A percentile compares a stretch with the other conserved stretches of the same genome.
phyloP scores from a whole-genome alignment of 352 stramenopile genomes.

The Pythium pectinolyticum region DNA sequence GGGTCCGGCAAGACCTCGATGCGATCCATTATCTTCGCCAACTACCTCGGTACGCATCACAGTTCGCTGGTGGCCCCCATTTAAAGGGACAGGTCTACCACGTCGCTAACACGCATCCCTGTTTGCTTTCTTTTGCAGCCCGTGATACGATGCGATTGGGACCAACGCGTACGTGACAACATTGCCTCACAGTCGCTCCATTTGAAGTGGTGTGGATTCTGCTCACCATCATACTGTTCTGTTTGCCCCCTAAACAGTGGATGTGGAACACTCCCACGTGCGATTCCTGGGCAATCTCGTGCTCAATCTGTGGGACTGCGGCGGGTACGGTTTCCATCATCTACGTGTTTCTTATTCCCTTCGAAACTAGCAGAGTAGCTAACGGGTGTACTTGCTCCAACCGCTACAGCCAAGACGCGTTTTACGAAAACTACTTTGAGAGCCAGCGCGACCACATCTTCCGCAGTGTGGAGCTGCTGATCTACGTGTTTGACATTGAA shows the following conservation, averaged over 20 bases:
- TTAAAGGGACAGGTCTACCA: background rate
- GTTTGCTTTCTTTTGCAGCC: conserved; percentile 39
- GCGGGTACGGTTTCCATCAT: conserved; percentile 71
- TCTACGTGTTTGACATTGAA: conserved; percentile 99
- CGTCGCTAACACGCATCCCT: background rate
- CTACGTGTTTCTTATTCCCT: too few species aligned
- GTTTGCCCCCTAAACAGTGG: conserved; percentile 49
- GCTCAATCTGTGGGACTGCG: conserved; percentile 99
- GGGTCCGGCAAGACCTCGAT: conserved; percentile 99
- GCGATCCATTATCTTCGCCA: conserved; percentile 99
- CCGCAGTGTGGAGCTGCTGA: conserved; percentile 96
- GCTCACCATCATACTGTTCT: too few species aligned
- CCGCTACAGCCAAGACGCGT: conserved; percentile 96
- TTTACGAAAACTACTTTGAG: conserved; percentile 99
- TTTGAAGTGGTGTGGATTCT: too few species aligned
- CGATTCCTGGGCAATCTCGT: conserved; percentile 98
- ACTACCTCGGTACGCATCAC: conserved; percentile 93
- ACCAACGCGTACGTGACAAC: conserved; percentile 78
- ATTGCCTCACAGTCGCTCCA: background rate
- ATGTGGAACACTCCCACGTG: conserved; percentile 92
- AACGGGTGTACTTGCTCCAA: too few species aligned
- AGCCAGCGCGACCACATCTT: conserved; percentile 99
- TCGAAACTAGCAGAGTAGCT: too few species aligned
- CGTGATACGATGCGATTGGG: conserved; percentile 97
- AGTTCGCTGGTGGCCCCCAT: background rate